These are phyloP conservation scores for Suillus occidentalis DNA, from an alignment of 768 basidiomycete species.

Conservation along the genomic window DNA sequence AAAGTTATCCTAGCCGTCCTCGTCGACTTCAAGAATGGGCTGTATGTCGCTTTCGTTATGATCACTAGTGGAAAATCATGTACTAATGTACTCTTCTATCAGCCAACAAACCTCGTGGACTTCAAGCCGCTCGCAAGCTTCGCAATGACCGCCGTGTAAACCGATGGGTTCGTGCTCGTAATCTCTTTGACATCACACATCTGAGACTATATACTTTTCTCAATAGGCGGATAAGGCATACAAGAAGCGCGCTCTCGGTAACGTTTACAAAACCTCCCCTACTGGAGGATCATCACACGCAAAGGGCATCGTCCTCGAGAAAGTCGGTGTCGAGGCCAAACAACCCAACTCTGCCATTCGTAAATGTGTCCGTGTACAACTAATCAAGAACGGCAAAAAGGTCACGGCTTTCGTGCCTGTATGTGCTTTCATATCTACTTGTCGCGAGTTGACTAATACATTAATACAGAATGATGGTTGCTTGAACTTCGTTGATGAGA, in stretches of 20 bases:
- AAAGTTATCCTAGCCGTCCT: slow-evolving; percentile 40
- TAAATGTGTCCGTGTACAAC: slow-evolving; percentile 99
- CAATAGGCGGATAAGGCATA: slow-evolving; percentile 93
- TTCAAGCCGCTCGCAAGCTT: slow-evolving; percentile 98
- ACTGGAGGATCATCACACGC: slow-evolving; percentile 99
- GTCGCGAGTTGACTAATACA: slow-evolving; percentile 5
- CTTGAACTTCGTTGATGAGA: slow-evolving; percentile 98
- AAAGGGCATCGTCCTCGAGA: slow-evolving; percentile 99
- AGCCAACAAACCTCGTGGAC: slow-evolving; percentile 99
- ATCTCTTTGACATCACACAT: slow-evolving; percentile 8
- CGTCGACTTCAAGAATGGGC: slow-evolving; percentile 74
- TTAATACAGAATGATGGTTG: slow-evolving; percentile 84
- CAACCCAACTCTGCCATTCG: slow-evolving; percentile 99
- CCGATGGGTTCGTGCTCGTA: slow-evolving; percentile 78
- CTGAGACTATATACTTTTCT: slow-evolving; percentile 14
- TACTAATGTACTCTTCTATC: slow-evolving; percentile 1
- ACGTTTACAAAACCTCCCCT: slow-evolving; percentile 99
- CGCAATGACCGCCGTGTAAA: slow-evolving; percentile 91
- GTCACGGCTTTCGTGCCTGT: slow-evolving; percentile 99
- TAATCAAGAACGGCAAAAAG: slow-evolving; percentile 99
- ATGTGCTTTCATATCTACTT: slow-evolving; percentile 34
- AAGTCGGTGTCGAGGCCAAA: slow-evolving; percentile 99
- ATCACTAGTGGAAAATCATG: background rate
- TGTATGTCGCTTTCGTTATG: slow-evolving; percentile 55
- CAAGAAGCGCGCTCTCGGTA: slow-evolving; percentile 99